Evolutionary conservation across 2,329 filamentous ascomycete genomes (phyloP), one percentile per base, ranked within the genome.

Genomic region (Venturia aucupariae): DNA sequence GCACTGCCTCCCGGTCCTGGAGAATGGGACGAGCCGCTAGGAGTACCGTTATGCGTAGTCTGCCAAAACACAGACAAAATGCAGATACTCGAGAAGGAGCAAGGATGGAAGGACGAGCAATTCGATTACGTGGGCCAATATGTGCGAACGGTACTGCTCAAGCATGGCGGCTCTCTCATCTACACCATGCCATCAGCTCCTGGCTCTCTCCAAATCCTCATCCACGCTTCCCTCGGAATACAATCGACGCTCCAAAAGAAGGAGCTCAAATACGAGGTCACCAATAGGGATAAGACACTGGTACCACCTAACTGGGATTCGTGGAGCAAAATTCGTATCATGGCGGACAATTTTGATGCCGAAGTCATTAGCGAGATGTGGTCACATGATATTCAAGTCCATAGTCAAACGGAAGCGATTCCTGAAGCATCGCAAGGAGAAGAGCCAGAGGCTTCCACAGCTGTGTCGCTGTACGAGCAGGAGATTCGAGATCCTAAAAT

Each of bases 291-390:
- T 75, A 95, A 95, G 80, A 92, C 99, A 64, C 82, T 97, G 5
- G 90, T 99, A 0, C 93, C 93, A 1, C 89, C 92, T 19, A 97
- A 97, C 74, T 99, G 94, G 94, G 94, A 99, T 75, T 97, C 92
- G 0, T 97, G 92, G 90, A 92, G 92, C 66, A 99, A 97, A 77
- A 97, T 99, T 66, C 84, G 93, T 51, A 91, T 97, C 55, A 80
- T 97, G 35, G 86, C 91, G 63, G 94, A 96, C 72, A 90, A 88
- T 0, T 97, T 97, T 70, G 91, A 97, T 69, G 90, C 95, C 27
- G 94, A 99, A 78, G 84, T 84, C 17, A 82, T 96, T 54, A 94
- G 90, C 70, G 84, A 86, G 65, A 90, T 87, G 61, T 99, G 94
- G 94, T 88, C 88, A 1, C 83, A 90, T 64, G 92, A 96, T 68